These are phyloP conservation scores for Helichrysum umbraculigerum DNA, from an alignment of 129 eudicot species.

Conservation along the genomic window DNA sequence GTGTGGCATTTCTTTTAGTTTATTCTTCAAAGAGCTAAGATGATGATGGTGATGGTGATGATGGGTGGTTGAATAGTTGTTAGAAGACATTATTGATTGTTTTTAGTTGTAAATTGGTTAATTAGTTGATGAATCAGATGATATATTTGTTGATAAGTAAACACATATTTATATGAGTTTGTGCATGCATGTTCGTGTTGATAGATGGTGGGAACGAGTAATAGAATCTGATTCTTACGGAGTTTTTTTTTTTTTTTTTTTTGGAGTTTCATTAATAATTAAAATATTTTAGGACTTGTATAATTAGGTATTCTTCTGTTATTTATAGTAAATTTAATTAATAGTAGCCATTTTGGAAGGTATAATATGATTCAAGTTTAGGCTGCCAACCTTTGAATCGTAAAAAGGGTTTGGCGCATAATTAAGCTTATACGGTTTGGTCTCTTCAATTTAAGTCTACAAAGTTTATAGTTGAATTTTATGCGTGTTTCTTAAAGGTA, in stretches of 20 bases:
- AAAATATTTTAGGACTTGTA: too few species aligned
- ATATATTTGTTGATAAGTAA: neutral
- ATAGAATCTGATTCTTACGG: neutral
- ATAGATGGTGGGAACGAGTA: neutral
- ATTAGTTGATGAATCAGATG: neutral
- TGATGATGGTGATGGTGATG: constrained; percentile 9
- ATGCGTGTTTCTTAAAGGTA: too few species aligned
- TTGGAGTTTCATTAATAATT: too few species aligned
- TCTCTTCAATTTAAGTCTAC: too few species aligned
- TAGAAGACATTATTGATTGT: constrained; percentile 23
- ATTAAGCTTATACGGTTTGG: too few species aligned
- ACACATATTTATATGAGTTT: constrained; percentile 9
- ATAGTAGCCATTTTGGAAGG: neutral
- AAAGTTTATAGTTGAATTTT: too few species aligned
- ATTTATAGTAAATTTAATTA: neutral
- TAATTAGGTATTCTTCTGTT: neutral
- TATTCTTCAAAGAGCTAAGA: constrained; percentile 18
- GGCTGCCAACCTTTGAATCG: too few species aligned
- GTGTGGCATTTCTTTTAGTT: constrained; percentile 29
- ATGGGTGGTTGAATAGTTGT: constrained; percentile 6
- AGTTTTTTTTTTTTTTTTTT: too few species aligned
- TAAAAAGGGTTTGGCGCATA: too few species aligned
- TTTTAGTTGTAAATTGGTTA: neutral
- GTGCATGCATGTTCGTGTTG: neutral
- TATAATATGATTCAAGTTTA: too few species aligned